These are phyloP conservation scores for Gymnopilus dilepis DNA, from an alignment of 768 basidiomycete genomes.

Conservation along the genomic window DNA sequence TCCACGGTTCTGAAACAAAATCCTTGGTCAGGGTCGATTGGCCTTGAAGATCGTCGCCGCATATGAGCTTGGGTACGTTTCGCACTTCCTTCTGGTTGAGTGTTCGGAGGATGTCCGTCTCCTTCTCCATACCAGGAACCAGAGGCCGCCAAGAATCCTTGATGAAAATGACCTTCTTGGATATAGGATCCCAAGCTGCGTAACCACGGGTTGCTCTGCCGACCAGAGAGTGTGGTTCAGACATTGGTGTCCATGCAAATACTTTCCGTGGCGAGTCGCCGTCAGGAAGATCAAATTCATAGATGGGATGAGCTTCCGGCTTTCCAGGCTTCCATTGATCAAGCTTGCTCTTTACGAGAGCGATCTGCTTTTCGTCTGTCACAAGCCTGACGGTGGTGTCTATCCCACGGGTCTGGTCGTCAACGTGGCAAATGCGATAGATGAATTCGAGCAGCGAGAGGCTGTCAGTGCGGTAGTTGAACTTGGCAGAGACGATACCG, in stretches of 20 bases:
- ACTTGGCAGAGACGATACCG: slow-evolving; percentile 31
- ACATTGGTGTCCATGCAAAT: slow-evolving; percentile 19
- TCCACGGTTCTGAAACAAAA: slow-evolving; percentile 17
- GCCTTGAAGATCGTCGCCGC: slow-evolving; percentile 34
- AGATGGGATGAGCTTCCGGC: neutral
- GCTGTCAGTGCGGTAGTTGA: slow-evolving; percentile 28
- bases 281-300: slow-evolving; percentile 6
- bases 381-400: slow-evolving; percentile 31
- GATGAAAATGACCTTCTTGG: slow-evolving; percentile 29
- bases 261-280: slow-evolving; percentile 21
- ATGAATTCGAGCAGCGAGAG: slow-evolving; percentile 33
- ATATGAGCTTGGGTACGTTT: slow-evolving; percentile 31
- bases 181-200: slow-evolving; percentile 18
- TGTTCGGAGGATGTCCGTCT: slow-evolving; percentile 24
- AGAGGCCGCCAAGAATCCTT: slow-evolving; percentile 37
- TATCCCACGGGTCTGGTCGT: slow-evolving; percentile 25
- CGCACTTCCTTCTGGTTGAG: slow-evolving; percentile 24
- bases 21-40: slow-evolving; percentile 23
- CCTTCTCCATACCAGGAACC: slow-evolving; percentile 19
- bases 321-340: neutral
- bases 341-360: slow-evolving; percentile 14
- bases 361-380: slow-evolving; percentile 8
- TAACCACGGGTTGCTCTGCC: slow-evolving; percentile 31
- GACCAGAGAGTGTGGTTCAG: slow-evolving; percentile 22
- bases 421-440: slow-evolving; percentile 30